Evolutionary conservation across 2,329 filamentous ascomycete genomes (phyloP), one percentile per base, ranked within the genome.

Genomic region (Alternaria dauci): DNA sequence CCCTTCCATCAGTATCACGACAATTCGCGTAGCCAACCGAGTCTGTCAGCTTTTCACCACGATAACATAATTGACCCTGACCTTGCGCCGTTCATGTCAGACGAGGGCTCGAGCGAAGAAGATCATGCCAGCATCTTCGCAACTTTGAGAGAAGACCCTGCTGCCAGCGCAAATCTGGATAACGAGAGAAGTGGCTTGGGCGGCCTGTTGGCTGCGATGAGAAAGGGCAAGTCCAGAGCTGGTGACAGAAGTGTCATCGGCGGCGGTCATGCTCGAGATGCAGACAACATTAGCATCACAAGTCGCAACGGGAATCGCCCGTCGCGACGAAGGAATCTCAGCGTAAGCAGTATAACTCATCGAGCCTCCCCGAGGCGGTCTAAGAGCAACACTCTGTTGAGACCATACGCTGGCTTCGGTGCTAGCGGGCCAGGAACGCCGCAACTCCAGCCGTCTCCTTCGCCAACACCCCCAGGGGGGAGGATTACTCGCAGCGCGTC

Each of bases 51-150:
- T n/a, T 98, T 99, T 70, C 95, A 99, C 76, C 93, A 95, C 73
- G 95, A 99, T 81, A 98, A 95, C 74, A 97, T 99, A 69, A 98
- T 99, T 69, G 95, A 99, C 75, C 95, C 95, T 1, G 95, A 99
- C 72, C 83, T 99, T 55, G 94, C 94, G 5, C 91, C 93, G 34
- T 99, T 96, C 79, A 91, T 99, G 84, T 99, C 95, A 7, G 95
- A 99, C 75, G 89, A 92, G 69, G 93, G 92, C 48, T 97, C 94
- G 2, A 97, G 93, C 71, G 94, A 91, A 38, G 94, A 97, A 70
- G 94, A 99, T 67, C 92, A 96, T 70, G 90, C 94, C 79, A 94
- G 90, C 72, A 90, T 97, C 12, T 91, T 96, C 78, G 81, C 85
- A 23, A 89, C 91, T 2, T 88, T 93, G n/a, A 88, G 86, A 58